These are phyloP conservation scores for Begonia masoniana DNA, from an alignment of 306 rosid species.

Conservation along the genomic window DNA sequence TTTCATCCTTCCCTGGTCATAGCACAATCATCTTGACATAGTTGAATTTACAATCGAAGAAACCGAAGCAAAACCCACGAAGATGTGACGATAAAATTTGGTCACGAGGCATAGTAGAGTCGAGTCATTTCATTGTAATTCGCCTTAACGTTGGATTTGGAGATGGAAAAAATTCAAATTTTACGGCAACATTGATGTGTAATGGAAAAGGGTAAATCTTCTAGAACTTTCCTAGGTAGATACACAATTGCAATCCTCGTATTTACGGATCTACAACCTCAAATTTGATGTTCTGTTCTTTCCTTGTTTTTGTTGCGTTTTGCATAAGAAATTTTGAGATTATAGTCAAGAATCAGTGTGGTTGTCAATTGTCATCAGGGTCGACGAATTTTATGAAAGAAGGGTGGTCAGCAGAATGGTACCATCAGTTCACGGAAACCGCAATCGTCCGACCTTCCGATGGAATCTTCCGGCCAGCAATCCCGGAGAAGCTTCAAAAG, in stretches of 20 bases:
- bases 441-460: slow-evolving; percentile 73
- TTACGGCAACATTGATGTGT: too few relatives aligned
- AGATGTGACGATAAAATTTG: too few relatives aligned
- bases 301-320: not conserved
- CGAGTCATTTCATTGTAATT: too few relatives aligned
- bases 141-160: too few relatives aligned
- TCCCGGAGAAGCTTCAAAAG: slow-evolving; percentile 92
- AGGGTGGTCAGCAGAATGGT: slow-evolving; percentile 21
- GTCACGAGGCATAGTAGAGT: too few relatives aligned
- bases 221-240: slow-evolving; percentile 1
- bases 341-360: not conserved
- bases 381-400: not conserved
- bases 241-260: slow-evolving; percentile 28
- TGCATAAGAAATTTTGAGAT: not conserved
- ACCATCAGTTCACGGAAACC: slow-evolving; percentile 60
- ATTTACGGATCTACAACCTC: slow-evolving; percentile 32
- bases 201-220: too few relatives aligned
- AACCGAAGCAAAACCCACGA: too few relatives aligned
- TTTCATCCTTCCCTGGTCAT: too few relatives aligned
- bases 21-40: too few relatives aligned
- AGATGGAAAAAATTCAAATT: too few relatives aligned
- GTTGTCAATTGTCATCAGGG: too few relatives aligned
- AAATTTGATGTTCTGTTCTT: not conserved
- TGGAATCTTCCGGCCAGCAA: slow-evolving; percentile 87
- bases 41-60: too few relatives aligned